Base-by-base conservation (phyloP, 805 yeast genomes). In the Yamadazyma phyllophila region DNA sequence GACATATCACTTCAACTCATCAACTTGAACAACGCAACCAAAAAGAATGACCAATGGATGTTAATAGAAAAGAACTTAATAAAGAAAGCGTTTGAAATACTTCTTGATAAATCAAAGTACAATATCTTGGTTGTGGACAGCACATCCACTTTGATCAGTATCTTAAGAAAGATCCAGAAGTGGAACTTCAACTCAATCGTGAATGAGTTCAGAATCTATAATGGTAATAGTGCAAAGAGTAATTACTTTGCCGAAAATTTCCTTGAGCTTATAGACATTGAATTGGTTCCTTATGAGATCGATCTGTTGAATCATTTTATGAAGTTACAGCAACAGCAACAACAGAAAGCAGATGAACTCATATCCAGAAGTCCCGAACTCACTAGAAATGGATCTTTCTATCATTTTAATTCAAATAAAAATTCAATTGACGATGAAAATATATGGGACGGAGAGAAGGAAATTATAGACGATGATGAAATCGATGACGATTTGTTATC, bases 171-270 rank as follows among this genome's bases (percentile, higher is more conserved):
- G 60, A 72, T 91, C 33, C 94, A 88, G 63, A 85, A 85, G 65
- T 92, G 97, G 98, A 84, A 82, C 55, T 85, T 85, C 59, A 81
- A 91, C 17, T 83, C 95, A 14, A 81, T 92, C 4, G 77, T 90
- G 16, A 85, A 84, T 55, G 98, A 92, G 62, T 94, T 89, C 64
- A 71, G 96, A 43, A 73, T 87, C 7, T 87, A 81, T 62, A 62
- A 67, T 7, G 74, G 74, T 1, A 74, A 88, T 15, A 45, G 50
- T 44, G 49, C 55, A 7, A 51, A 52, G 26, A 86, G 89, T 26
- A 89, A 83, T 56, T 90, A 89, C 60, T 80, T 77, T 52, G 88
- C 89, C 15, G 97, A 91, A 59, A 83, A 83, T 3, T 89, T 86
- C 54, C 65, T 92, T 38, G 98, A 92, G 58, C 63, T 90, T 48